A percentile compares a stretch with the other conserved stretches of the same genome.
Conservation (phyloP, 1,284 basidiomycete species). For the Moesziomyces globuligerus region DNA sequence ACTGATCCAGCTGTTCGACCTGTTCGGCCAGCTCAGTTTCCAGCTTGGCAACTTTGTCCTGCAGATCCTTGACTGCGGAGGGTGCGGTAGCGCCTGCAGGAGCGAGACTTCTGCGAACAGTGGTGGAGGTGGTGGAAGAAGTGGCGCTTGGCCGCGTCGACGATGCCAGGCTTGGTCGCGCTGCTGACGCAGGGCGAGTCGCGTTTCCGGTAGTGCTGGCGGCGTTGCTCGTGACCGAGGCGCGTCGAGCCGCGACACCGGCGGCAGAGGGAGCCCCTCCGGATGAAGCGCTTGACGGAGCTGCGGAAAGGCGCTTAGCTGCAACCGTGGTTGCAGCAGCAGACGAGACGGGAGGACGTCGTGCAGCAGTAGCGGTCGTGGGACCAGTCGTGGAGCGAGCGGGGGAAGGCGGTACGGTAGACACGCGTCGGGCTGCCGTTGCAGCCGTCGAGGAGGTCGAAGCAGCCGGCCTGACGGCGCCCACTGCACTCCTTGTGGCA, state of each 20-base stretch:
- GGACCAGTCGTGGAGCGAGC: conserved; percentile 29
- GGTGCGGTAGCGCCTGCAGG: conserved; percentile 18
- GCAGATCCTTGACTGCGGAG: conserved; percentile 38
- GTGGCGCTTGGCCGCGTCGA: conserved; percentile 13
- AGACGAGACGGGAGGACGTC: conserved; percentile 40
- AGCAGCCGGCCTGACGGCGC: conserved; percentile 15
- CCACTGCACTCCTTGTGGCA: conserved; percentile 13
- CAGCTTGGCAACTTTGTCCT: conserved; percentile 43
- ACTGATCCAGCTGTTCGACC: conserved; percentile 41
- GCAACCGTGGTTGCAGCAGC: conserved; percentile 18
- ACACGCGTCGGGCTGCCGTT: conserved; percentile 19
- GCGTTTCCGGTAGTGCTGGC: conserved; percentile 24
- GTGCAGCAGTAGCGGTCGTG: conserved; percentile 24
- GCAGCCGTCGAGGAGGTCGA: conserved; percentile 14
- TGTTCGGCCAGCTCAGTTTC: conserved; percentile 52
- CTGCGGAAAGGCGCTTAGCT: conserved; percentile 23
- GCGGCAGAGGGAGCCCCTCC: conserved; percentile 23
- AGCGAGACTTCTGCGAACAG: conserved; percentile 29
- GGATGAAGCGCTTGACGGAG: conserved; percentile 31
- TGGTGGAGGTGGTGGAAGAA: conserved; percentile 13
- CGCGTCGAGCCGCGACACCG: conserved; percentile 31
- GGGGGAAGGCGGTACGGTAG: conserved; percentile 40
- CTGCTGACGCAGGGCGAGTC: conserved; percentile 23
- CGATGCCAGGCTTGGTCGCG: conserved; percentile 26
- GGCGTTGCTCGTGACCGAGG: conserved; percentile 42